A percentile compares a stretch with the other conserved stretches of the same genome.
Conservation (phyloP, 352 stramenopile genomes). For the Pythium aquatile region DNA sequence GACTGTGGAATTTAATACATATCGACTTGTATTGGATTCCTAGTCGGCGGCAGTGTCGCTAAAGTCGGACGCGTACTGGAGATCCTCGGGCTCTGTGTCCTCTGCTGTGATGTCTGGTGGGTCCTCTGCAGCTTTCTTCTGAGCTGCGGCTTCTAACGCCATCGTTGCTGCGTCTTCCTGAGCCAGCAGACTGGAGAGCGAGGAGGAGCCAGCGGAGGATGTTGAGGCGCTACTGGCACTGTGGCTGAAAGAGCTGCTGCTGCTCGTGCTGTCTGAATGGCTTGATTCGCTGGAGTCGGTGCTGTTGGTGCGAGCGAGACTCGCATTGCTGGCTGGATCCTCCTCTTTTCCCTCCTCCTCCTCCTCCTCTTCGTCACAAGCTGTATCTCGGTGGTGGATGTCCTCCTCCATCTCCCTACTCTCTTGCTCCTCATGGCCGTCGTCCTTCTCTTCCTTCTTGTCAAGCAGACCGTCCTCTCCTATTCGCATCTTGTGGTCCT, state of each 20-base stretch:
- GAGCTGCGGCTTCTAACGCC: constrained; percentile 3
- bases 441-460: not conserved
- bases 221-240: constrained; percentile 1
- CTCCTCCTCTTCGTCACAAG: not conserved
- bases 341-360: not conserved
- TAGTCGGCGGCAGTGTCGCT: constrained; percentile 12
- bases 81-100: not conserved
- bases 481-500: not conserved
- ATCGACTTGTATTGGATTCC: constrained; percentile 12
- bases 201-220: not conserved
- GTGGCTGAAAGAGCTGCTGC: not conserved
- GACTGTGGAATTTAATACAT: not conserved
- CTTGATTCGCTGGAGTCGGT: not conserved
- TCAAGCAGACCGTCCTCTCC: too few relatives aligned
- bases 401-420: not conserved
- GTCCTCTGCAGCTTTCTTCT: not conserved
- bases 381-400: too few relatives aligned
- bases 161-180: constrained; percentile 8
- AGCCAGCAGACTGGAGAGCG: constrained; percentile 10
- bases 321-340: not conserved
- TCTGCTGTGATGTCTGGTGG: not conserved
- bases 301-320: constrained; percentile 2
- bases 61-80: constrained; percentile 22
- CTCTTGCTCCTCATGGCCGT: not conserved
- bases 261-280: not conserved